A percentile compares a stretch with the other conserved stretches of the same genome.
These are phyloP conservation scores for Globisporangium spiculum DNA, from an alignment of 352 stramenopile genomes.

Conservation along the genomic window DNA sequence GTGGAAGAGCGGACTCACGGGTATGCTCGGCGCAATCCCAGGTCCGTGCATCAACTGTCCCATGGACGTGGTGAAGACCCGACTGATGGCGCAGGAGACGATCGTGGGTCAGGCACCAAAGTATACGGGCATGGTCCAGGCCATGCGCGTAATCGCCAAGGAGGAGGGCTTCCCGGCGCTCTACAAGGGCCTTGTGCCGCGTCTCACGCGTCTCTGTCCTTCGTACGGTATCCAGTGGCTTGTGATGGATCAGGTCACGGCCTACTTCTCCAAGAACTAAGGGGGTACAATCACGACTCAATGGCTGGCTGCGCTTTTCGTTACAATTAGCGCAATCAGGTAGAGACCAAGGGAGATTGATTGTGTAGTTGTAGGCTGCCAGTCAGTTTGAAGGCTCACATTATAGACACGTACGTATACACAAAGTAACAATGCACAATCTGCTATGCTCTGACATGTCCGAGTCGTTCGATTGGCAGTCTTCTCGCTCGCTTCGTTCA, in stretches of 20 bases:
- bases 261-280: constrained; percentile 59
- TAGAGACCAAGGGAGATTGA: neutral
- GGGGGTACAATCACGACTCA: neutral
- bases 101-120: constrained; percentile 84
- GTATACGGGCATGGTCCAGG: constrained; percentile 93
- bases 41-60: constrained; percentile 89
- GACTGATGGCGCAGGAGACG: constrained; percentile 91
- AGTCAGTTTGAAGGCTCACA: neutral
- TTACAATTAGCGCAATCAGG: neutral
- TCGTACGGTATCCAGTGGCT: constrained; percentile 88
- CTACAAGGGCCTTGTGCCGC: constrained; percentile 97
- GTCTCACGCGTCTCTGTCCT: constrained; percentile 89
- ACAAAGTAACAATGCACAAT: constrained; percentile 3
- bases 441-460: neutral
- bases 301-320: neutral
- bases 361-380: no score
- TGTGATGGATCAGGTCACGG: constrained; percentile 82
- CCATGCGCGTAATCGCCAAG: constrained; percentile 89
- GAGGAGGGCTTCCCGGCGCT: constrained; percentile 94
- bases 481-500: neutral
- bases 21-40: constrained; percentile 85
- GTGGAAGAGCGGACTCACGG: constrained; percentile 95
- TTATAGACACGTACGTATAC: constrained; percentile 6
- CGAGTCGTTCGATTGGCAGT: neutral
- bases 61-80: constrained; percentile 97